Percentiles rank a stretch among this genome's conserved stretches.
These are phyloP conservation scores for Myochromella boudieri DNA, from an alignment of 768 basidiomycete genomes.

Conservation along the genomic window DNA sequence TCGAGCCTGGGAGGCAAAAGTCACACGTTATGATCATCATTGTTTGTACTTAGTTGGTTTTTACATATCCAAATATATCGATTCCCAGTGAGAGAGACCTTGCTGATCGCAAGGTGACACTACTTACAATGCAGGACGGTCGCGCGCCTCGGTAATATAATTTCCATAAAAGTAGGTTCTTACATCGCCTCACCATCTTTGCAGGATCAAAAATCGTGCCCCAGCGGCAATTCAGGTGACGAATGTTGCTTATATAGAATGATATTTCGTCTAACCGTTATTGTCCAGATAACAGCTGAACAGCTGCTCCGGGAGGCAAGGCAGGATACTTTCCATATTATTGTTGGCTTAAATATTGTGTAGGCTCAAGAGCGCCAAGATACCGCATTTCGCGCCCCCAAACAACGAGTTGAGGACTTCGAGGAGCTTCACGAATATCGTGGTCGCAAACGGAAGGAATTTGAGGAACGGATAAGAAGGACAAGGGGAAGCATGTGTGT, in stretches of 20 bases:
- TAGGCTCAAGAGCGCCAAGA: constrained; percentile 98
- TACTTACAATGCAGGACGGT: constrained; percentile 17
- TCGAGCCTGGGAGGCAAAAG: no score
- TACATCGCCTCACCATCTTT: not conserved
- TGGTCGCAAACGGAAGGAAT: constrained; percentile 90
- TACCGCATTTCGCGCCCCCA: constrained; percentile 85
- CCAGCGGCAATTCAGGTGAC: constrained; percentile 89
- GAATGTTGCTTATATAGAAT: constrained; percentile 10
- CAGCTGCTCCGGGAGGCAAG: constrained; percentile 92
- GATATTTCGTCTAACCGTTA: constrained; percentile 6
- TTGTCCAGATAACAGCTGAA: constrained; percentile 89
- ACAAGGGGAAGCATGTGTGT: constrained; percentile 80
- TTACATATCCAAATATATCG: no score
- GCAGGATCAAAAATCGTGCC: constrained; percentile 92
- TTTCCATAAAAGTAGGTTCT: not conserved
- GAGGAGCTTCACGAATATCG: constrained; percentile 91
- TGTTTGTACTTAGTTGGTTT: no score
- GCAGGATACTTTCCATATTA: not conserved
- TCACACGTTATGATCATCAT: no score
- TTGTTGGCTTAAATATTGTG: not conserved
- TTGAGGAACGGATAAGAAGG: constrained; percentile 83
- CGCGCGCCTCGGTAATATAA: constrained; percentile 17
- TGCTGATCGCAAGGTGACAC: no score
- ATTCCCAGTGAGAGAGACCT: not conserved
- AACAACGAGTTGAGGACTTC: constrained; percentile 94